phyloP scores from a whole-genome alignment of 768 basidiomycete species.

The Boletus vermiculosoides region DNA sequence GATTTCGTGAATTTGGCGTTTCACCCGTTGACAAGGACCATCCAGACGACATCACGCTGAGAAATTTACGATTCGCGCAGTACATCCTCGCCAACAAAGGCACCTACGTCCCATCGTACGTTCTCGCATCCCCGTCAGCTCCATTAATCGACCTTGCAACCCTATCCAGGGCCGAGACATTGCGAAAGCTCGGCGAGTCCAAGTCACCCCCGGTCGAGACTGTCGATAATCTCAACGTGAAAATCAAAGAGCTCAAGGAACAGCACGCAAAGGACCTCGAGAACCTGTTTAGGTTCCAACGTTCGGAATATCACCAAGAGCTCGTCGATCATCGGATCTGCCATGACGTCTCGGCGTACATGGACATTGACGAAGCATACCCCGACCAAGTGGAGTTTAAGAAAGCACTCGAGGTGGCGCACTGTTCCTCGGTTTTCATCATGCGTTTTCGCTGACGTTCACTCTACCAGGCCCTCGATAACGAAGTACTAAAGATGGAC shows the following conservation, averaged over 20 bases:
- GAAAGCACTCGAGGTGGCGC: constrained; percentile 22
- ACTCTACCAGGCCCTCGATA: constrained; percentile 20
- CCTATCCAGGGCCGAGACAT: constrained; percentile 16
- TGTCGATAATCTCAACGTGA: constrained; percentile 23
- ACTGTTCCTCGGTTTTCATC: background rate
- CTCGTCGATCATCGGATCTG: constrained; percentile 28
- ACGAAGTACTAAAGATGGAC: constrained; percentile 15
- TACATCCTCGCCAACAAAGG: constrained; percentile 43
- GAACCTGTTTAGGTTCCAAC: constrained; percentile 31
- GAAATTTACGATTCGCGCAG: constrained; percentile 37
- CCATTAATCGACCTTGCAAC: background rate
- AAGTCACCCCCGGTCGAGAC: constrained; percentile 22
- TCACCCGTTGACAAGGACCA: constrained; percentile 9
- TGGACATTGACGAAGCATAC: constrained; percentile 27
- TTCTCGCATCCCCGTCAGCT: background rate
- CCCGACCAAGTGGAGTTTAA: constrained; percentile 27
- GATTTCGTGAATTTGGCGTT: constrained; percentile 21
- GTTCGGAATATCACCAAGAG: constrained; percentile 33
- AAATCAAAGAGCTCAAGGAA: constrained; percentile 30
- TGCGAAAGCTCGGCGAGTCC: constrained; percentile 23
- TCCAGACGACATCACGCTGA: constrained; percentile 27
- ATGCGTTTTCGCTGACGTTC: background rate
- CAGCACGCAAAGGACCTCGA: constrained; percentile 33
- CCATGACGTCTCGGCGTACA: constrained; percentile 28
- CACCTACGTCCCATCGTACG: constrained; percentile 41